These are phyloP conservation scores for Diaporthe sp. DNA, from an alignment of 2,329 filamentous ascomycete genomes.

Conservation along the genomic window DNA sequence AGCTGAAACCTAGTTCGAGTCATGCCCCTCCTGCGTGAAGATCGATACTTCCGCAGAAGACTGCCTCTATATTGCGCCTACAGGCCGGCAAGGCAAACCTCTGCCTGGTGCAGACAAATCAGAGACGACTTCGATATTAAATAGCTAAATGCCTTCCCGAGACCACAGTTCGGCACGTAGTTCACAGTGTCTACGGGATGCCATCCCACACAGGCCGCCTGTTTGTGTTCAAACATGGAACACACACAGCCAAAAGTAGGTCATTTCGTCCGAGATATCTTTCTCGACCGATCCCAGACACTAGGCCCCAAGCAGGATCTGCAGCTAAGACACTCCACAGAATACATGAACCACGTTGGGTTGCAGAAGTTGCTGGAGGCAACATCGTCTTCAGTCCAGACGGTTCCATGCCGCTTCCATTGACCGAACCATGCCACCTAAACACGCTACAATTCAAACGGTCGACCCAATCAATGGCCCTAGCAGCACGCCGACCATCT, in stretches of 20 bases:
- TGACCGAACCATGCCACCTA: background rate
- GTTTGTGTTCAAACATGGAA: background rate
- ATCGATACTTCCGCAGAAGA: background rate
- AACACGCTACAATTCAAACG: background rate
- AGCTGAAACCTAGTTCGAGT: conserved; percentile 14
- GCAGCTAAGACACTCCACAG: background rate
- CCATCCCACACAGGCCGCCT: background rate
- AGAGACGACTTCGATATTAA: background rate
- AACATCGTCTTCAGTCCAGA: background rate
- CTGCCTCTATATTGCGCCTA: background rate
- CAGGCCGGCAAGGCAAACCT: background rate
- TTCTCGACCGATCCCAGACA: background rate
- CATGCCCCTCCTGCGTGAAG: background rate
- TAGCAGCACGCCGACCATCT: background rate
- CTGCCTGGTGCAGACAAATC: background rate
- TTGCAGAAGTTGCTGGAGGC: background rate
- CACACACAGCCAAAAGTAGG: background rate
- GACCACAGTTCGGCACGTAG: background rate
- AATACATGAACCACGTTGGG: background rate
- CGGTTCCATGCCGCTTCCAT: background rate
- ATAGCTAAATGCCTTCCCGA: background rate
- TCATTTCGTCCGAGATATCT: background rate
- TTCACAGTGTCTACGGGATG: background rate
- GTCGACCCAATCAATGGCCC: background rate
- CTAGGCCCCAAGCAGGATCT: background rate